A percentile compares a stretch with the other conserved stretches of the same genome.
phyloP scores from a whole-genome alignment of 2,329 filamentous ascomycete species.

The Botrytis deweyae region DNA sequence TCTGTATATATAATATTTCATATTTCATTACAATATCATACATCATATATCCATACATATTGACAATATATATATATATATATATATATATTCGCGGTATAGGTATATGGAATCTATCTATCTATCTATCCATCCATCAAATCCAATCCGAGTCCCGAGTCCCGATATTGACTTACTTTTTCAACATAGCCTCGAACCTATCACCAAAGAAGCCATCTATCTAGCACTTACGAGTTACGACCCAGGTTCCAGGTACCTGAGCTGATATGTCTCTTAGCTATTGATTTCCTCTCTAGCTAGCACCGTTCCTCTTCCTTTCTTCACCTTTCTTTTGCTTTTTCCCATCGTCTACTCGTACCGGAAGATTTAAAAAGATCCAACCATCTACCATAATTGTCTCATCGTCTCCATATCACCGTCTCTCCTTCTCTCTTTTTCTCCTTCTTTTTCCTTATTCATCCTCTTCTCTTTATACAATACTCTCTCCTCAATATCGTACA shows the following conservation, averaged over 20 bases:
- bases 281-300: neutral
- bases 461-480: too few species aligned
- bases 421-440: neutral
- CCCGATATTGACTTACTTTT: neutral
- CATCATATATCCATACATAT: too few species aligned
- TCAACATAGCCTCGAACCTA: neutral
- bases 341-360: neutral
- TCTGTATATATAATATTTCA: too few species aligned
- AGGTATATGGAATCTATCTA: too few species aligned
- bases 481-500: neutral
- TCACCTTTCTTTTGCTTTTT: neutral
- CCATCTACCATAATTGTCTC: neutral
- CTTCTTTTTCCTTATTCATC: neutral
- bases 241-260: neutral
- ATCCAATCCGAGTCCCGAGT: neutral
- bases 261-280: neutral
- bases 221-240: too few species aligned
- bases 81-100: too few species aligned
- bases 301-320: neutral
- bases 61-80: too few species aligned
- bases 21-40: neutral
- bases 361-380: neutral
- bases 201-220: neutral
- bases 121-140: neutral
- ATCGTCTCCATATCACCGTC: neutral